Evolutionary conservation across 2,329 filamentous ascomycete species (phyloP).

Genomic region (Stachybotrys chartarum): DNA sequence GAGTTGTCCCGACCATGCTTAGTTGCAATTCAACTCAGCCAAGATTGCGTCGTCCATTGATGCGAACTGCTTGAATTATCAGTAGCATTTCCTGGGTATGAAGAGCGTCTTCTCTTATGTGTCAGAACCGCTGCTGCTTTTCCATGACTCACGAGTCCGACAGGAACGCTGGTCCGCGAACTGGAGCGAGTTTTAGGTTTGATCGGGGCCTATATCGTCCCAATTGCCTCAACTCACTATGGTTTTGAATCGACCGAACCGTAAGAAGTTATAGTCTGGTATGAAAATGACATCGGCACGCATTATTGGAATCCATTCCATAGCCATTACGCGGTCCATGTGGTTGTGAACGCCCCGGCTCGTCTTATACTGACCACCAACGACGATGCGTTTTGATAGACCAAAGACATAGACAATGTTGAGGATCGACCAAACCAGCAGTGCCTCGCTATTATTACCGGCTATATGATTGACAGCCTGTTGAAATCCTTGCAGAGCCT

Average conservation of each 20-base stretch:
- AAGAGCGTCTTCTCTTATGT: constrained; percentile 8
- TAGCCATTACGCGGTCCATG: constrained; percentile 6
- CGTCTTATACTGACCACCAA: too few species aligned
- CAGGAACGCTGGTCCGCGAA: constrained; percentile 6
- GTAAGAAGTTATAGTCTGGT: constrained; percentile 3
- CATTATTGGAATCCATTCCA: constrained; percentile 12
- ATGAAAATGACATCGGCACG: constrained; percentile 8
- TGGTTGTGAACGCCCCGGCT: neutral
- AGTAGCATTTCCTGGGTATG: constrained; percentile 5
- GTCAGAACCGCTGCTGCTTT: neutral
- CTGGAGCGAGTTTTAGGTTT: neutral
- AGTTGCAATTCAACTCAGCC: constrained; percentile 8
- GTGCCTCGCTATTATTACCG: neutral
- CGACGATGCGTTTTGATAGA: neutral
- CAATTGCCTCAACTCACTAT: constrained; percentile 10
- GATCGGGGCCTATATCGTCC: constrained; percentile 7
- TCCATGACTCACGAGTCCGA: constrained; percentile 3
- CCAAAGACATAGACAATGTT: constrained; percentile 3
- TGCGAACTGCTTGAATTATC: constrained; percentile 9
- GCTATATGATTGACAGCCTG: neutral
- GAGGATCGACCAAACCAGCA: constrained; percentile 1
- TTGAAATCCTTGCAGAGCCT: constrained; percentile 1
- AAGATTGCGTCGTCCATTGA: constrained; percentile 2
- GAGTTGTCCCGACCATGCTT: constrained; percentile 8
- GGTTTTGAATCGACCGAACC: constrained; percentile 1